Base-by-base conservation (phyloP, 148 eudicot genomes). In the Rhododendron simsii region DNA sequence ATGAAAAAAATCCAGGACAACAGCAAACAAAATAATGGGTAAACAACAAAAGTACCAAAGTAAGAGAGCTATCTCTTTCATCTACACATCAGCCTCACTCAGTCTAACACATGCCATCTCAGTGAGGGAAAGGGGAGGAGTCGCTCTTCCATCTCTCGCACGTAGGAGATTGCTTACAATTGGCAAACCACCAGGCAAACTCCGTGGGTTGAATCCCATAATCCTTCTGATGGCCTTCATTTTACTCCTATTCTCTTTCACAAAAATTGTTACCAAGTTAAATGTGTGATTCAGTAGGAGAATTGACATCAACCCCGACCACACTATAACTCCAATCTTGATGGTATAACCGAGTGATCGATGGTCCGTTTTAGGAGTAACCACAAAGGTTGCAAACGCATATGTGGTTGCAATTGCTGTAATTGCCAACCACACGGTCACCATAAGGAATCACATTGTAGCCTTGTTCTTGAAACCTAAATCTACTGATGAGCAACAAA, bases 401-500 rank as follows among this genome's bases (percentile, higher is more conserved):
- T 82, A 82, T 2, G 84, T 23, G 6, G 23, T 11, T n/a, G 84
- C 84, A 23, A 41, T 82, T 26, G 84, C n/a, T 5, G 84, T 82
- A 1, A 82, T 44, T n/a, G 84, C 67, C 75, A 82, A 13, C 84
- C 74, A 82, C 84, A 82, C 63, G 84, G 15, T 82, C 37, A 82
- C 75, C 6, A n/a, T 23, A 18, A 82, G 30, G 2, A 23, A 6
- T 45, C 51, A 63, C 53, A 63, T 82, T 12, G 26, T 0, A 37
- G 35, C 30, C 76, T 10, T 82, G 11, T 9, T 30, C 53, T 21
- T 82, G 75, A 82, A 82, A 9, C 3, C 30, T 71, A n/a, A 82
- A 39, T 61, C 84, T 75, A 13, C 75, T 82, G 5, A 82, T 61
- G 10, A 82, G 84, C 74, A 61, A 14, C 84, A 82, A 39, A 39